A percentile compares a stretch with the other conserved stretches of the same genome.
phyloP scores from a whole-genome alignment of 345 rosid species.

The Salix purpurea region DNA sequence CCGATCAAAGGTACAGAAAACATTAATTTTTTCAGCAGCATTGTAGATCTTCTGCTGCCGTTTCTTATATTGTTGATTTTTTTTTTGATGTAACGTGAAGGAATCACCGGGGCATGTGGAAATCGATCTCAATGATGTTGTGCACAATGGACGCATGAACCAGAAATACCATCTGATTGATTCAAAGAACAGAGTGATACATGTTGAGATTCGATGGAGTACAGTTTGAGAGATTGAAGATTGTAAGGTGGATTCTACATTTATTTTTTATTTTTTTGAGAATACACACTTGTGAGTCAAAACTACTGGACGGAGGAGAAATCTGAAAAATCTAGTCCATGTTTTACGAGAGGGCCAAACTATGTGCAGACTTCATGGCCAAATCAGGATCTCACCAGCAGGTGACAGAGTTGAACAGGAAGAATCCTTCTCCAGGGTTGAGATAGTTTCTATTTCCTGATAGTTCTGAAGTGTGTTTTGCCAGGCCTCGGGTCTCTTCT shows the following conservation, averaged over 20 bases:
- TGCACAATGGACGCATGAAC: conserved; percentile 75
- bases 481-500: no score
- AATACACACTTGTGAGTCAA: neutral
- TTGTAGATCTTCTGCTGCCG: neutral
- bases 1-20: conserved; percentile 46
- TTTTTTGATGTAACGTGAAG: no score
- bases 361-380: no score
- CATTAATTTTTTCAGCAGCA: neutral
- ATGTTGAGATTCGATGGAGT: conserved; percentile 68
- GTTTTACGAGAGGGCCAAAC: no score
- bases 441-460: no score
- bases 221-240: conserved; percentile 33
- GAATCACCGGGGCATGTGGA: neutral
- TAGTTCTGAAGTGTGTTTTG: no score
- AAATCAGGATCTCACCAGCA: no score
- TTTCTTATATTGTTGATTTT: conserved; percentile 1
- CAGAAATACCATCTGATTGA: conserved; percentile 73
- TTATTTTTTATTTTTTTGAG: no score
- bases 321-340: no score
- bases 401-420: no score
- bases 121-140: conserved; percentile 67
- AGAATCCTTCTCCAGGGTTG: no score
- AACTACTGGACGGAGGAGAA: neutral
- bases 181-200: conserved; percentile 68
- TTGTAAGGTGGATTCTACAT: no score